Evolutionary conservation across 352 stramenopile genomes (phyloP).

Genomic region (Phytopythium litorale): DNA sequence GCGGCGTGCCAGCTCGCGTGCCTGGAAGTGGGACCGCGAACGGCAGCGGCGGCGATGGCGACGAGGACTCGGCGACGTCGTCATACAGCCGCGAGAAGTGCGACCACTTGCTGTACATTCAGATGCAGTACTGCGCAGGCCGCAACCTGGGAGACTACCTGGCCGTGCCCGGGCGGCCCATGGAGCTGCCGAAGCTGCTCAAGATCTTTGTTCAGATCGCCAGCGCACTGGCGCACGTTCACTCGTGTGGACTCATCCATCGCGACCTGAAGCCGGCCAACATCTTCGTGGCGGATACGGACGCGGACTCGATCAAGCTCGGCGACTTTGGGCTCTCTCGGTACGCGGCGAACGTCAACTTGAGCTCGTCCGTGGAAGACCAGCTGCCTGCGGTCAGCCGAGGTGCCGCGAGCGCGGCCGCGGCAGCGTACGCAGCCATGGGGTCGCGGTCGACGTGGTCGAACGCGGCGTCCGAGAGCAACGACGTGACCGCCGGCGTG

Average conservation of each 20-base stretch:
- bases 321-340: conserved; percentile 89
- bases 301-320: conserved; percentile 86
- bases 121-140: conserved; percentile 90
- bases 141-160: conserved; percentile 87
- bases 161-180: conserved; percentile 53
- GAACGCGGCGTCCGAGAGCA: conserved; percentile 55
- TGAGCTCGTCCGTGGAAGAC: conserved; percentile 44
- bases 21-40: background rate
- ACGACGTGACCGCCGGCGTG: conserved; percentile 85
- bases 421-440: conserved; percentile 18
- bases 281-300: conserved; percentile 87
- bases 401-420: conserved; percentile 7
- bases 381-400: conserved; percentile 8
- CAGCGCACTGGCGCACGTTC: conserved; percentile 88
- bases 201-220: conserved; percentile 89
- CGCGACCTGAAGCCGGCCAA: conserved; percentile 91
- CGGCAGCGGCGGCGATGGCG: conserved; percentile 23
- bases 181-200: conserved; percentile 76
- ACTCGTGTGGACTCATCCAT: conserved; percentile 89
- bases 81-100: conserved; percentile 49
- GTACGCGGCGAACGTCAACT: conserved; percentile 76
- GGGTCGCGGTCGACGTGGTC: conserved; percentile 55
- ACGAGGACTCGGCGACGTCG: conserved; percentile 29
- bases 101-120: conserved; percentile 90
- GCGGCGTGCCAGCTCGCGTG: background rate